These are phyloP conservation scores for Tuber magnatum DNA, from an alignment of 495 filamentous ascomycete species.

Conservation along the genomic window DNA sequence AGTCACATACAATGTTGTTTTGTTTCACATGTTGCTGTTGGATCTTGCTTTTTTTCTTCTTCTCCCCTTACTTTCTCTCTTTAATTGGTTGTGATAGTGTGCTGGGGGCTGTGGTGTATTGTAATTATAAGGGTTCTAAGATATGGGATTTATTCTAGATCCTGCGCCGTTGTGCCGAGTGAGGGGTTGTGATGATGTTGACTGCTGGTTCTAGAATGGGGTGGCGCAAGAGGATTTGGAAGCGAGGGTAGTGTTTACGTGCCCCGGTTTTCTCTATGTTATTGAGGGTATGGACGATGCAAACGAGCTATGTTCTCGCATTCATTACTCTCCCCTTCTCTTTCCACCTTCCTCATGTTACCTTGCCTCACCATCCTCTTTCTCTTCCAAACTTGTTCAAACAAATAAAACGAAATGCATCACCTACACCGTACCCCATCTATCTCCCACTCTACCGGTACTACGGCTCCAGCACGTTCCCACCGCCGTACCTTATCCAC, in stretches of 20 bases:
- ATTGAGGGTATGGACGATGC: background rate
- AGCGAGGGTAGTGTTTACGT: background rate
- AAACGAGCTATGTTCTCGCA: background rate
- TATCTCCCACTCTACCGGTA: background rate
- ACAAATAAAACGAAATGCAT: background rate
- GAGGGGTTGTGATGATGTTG: background rate
- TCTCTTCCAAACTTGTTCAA: background rate
- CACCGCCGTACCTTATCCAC: slow-evolving; percentile 1
- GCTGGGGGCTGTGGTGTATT: background rate
- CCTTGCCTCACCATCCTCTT: background rate
- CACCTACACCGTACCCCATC: background rate
- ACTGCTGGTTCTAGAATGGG: background rate
- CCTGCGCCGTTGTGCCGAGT: background rate
- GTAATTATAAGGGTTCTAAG: background rate
- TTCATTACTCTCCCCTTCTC: background rate
- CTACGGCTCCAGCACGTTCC: background rate
- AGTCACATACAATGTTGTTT: background rate
- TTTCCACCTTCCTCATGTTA: background rate
- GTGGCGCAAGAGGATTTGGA: background rate
- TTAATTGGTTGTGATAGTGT: background rate
- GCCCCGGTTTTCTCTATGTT: background rate
- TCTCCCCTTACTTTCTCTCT: background rate
- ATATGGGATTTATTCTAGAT: background rate
- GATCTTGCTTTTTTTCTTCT: background rate
- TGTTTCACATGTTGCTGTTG: background rate